phyloP scores from a whole-genome alignment of 1,284 basidiomycete species.

The Peniophora sp. region DNA sequence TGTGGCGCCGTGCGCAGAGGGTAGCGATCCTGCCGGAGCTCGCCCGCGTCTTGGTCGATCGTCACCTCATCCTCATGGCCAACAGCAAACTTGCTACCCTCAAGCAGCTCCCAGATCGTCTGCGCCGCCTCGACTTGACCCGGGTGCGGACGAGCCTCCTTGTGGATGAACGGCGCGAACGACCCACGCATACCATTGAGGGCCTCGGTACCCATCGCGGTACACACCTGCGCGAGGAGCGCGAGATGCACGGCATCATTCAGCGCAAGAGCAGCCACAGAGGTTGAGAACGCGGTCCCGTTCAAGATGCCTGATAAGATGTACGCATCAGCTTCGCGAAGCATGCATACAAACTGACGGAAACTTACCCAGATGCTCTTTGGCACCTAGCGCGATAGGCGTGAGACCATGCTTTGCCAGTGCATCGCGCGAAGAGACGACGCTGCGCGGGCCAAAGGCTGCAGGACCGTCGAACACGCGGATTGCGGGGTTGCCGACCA shows the following conservation, averaged over 20 bases:
- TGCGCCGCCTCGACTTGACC: conserved; percentile 76
- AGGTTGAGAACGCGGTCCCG: conserved; percentile 75
- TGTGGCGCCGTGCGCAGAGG: conserved; percentile 74
- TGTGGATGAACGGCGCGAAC: conserved; percentile 78
- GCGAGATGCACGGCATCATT: conserved; percentile 70
- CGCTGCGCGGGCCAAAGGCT: conserved; percentile 41
- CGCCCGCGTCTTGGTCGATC: conserved; percentile 63
- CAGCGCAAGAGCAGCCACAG: conserved; percentile 54
- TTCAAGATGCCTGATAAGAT: conserved; percentile 53
- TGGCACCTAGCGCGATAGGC: conserved; percentile 67
- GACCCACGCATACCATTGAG: conserved; percentile 65
- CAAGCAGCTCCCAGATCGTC: conserved; percentile 61
- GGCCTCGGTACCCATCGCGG: conserved; percentile 82
- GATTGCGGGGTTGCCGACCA: conserved; percentile 77
- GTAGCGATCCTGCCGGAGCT: conserved; percentile 73
- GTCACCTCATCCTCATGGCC: conserved; percentile 54
- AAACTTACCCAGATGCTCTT: conserved; percentile 55
- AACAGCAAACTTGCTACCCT: conserved; percentile 66
- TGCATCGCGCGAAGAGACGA: conserved; percentile 59
- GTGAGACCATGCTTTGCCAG: conserved; percentile 56
- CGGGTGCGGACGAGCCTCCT: conserved; percentile 75
- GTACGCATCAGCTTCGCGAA: too few relatives aligned
- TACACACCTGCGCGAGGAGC: conserved; percentile 68
- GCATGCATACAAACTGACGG: too few relatives aligned
- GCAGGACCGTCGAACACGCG: conserved; percentile 59